Evolutionary conservation across 2,329 filamentous ascomycete genomes (phyloP), one percentile per base, ranked within the genome.

Genomic region (Nannizzia gypsea): DNA sequence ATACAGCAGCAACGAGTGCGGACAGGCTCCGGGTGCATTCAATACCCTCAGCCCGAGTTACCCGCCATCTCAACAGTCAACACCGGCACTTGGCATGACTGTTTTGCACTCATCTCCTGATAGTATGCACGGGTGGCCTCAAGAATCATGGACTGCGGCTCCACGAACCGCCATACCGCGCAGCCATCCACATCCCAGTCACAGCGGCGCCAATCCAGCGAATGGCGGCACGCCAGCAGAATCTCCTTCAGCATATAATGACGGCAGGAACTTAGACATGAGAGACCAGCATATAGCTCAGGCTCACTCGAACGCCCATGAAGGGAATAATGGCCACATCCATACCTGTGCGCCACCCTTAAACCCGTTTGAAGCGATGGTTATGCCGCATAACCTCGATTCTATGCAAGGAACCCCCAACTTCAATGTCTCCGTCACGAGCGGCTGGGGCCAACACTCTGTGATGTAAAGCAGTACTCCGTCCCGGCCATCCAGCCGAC

Each of bases 1-100:
- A n/a, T 78, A 79, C 56, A 74, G 72, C 11, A 74, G 69, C 42
- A 76, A 70, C 64, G 74, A 75, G 62, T 72, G 69, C 48, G 69
- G 71, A 40, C 69, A 73, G 61, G 34, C 59, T 13, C 55, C 60
- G 15, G 60, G 55, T 6, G 56, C 60, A n/a, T 59, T 64, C 40
- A 60, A 63, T 28, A 44, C 61, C 8, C 57, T 64, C 20, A 59
- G 60, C 38, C 46, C 64, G 1, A 40, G 34, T 38, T 62, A 58
- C 44, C 44, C 50, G 22, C 57, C 56, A 57, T 22, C 24, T 5
- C 56, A 60, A 4, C 59, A 61, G 34, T 56, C 42, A 2, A 59
- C 64, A 6, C 64, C 60, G 26, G 59, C 63, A 61, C 66, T 65
- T 11, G 20, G 42, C 42, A 52, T 52, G 13, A 62, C 54, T n/a